These are phyloP conservation scores for Hamiltosporidium tvaerminnensis DNA, from an alignment of 371 early-diverging fungal species.

Conservation along the genomic window DNA sequence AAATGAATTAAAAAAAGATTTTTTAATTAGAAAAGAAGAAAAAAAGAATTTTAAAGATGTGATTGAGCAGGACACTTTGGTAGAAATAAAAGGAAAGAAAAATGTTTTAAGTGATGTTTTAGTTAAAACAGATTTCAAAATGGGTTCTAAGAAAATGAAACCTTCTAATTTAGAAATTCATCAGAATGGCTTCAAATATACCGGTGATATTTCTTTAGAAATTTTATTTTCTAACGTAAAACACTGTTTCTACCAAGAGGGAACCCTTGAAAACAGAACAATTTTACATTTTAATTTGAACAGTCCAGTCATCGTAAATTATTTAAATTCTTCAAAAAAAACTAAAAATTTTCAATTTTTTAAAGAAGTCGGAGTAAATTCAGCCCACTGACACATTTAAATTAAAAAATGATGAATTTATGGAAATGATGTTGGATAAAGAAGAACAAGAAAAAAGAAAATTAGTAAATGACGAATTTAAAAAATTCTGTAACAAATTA, in stretches of 20 bases:
- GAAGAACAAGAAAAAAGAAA: slow-evolving; percentile 46
- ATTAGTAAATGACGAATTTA: slow-evolving; percentile 45
- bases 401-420: slow-evolving; percentile 48
- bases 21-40: slow-evolving; percentile 12
- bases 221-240: slow-evolving; percentile 51
- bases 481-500: slow-evolving; percentile 35
- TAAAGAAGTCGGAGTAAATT: slow-evolving; percentile 29
- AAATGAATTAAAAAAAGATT: slow-evolving; percentile 42
- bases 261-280: slow-evolving; percentile 36
- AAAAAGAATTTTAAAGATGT: slow-evolving; percentile 14
- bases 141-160: slow-evolving; percentile 35
- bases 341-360: slow-evolving; percentile 52
- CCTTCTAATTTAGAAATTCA: slow-evolving; percentile 50
- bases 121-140: slow-evolving; percentile 44
- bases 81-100: slow-evolving; percentile 16
- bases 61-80: slow-evolving; percentile 42
- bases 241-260: slow-evolving; percentile 44
- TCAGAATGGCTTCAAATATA: slow-evolving; percentile 53
- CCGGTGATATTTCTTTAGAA: slow-evolving; percentile 11
- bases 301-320: slow-evolving; percentile 27
- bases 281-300: slow-evolving; percentile 51
- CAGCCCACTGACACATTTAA: slow-evolving; percentile 45
- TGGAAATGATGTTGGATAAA: slow-evolving; percentile 45
- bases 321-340: slow-evolving; percentile 12
- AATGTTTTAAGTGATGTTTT: slow-evolving; percentile 36